Base-by-base conservation (phyloP, 768 basidiomycete genomes). In the Terana coerulea region DNA sequence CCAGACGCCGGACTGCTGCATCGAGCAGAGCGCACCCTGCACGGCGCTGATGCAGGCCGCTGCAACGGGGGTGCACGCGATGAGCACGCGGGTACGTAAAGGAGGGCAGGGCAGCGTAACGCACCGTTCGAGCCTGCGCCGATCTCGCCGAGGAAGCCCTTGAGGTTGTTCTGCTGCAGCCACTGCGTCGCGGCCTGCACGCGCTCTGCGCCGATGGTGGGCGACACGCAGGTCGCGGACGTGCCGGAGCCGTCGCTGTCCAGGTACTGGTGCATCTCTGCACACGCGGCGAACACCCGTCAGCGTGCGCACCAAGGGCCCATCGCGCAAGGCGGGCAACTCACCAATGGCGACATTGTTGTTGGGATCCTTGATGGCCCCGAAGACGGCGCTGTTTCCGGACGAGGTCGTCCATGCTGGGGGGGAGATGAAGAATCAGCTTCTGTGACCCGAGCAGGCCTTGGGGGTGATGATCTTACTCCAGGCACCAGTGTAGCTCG, bases 201-300 rank as follows among this genome's bases (percentile, higher is more conserved):
- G 57, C 81, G 80, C 58, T 81, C 76, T 17, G 72, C 74, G 49
- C 81, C 81, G 59, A 84, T 82, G 25, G 79, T 82, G 15, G 75
- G 68, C 8, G 76, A 80, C 31, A 84, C 81, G 60, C 83, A 85
- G 22, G 66, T 73, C 1, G 60, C 61, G 41, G 64, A 72, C 7
- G 81, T 83, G 45, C 80, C 80, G 17, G 80, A 82, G 56, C 79
- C 75, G 59, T 85, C 82, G 30, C 74, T 76, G 65, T 84, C 82
- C 57, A 85, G 81, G 70, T 85, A 85, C 63, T 84, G 81, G 64
- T 85, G 82, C 79, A 84, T 83, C 61, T 85, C 80, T 78, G 59
- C 3, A n/a, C 47, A 42, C 24, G n/a, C n/a, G n/a, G n/a, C 36
- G 46, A 17, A 46, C 29, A 35, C 30, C n/a, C 21, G 25, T 30